Conservation (phyloP, 2,329 filamentous ascomycete species). For the Exophiala spinifera region DNA sequence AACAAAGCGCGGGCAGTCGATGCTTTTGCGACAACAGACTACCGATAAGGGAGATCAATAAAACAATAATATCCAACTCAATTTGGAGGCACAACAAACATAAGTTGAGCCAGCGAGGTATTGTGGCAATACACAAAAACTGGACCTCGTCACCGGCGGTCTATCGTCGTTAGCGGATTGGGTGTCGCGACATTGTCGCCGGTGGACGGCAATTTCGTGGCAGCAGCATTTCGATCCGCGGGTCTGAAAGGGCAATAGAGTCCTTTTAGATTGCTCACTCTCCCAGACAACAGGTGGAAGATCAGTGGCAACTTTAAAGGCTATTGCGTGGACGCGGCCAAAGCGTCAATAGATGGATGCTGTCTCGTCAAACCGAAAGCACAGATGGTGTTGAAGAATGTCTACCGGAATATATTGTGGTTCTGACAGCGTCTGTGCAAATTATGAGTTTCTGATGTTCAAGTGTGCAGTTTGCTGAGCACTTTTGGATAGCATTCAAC, state of each 20-base stretch:
- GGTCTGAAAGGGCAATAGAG: constrained; percentile 2
- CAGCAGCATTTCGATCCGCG: neutral
- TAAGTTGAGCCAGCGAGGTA: neutral
- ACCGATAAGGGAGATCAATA: too few species aligned
- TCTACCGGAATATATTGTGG: neutral
- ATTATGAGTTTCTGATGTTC: neutral
- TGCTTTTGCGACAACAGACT: neutral
- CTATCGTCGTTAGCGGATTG: neutral
- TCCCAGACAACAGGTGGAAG: constrained; percentile 9
- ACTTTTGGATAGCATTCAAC: neutral
- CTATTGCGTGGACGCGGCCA: constrained; percentile 1
- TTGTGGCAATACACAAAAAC: neutral
- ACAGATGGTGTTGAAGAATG: neutral
- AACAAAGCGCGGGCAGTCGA: constrained; percentile 2
- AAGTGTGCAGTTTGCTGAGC: neutral
- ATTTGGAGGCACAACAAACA: neutral
- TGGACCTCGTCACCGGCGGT: neutral
- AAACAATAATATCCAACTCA: too few species aligned
- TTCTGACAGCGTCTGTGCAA: constrained; percentile 12
- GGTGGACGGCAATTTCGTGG: neutral
- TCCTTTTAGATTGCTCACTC: constrained; percentile 9
- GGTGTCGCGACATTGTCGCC: neutral
- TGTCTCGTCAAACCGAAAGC: constrained; percentile 2
- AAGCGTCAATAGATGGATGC: constrained; percentile 2
- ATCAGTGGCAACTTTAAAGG: constrained; percentile 3